Percentiles rank a stretch among this genome's conserved stretches.
Conservation (phyloP, 1,284 basidiomycete species). For the Heterobasidion irregulare region DNA sequence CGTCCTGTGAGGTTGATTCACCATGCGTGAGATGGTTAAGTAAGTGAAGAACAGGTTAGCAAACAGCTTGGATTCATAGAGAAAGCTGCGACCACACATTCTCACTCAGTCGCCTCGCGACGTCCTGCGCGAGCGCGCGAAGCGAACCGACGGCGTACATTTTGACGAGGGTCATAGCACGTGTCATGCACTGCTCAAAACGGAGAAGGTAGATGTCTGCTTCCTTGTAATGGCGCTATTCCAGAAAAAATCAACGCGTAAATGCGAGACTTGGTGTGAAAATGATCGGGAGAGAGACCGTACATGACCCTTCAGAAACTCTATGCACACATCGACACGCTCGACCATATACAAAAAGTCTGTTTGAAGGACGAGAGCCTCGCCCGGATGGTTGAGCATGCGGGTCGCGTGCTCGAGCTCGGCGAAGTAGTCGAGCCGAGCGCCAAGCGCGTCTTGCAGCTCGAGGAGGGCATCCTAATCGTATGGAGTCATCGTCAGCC, state of each 20-base stretch:
- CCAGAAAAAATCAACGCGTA: background rate
- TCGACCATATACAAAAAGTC: conserved; percentile 94
- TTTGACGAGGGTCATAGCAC: conserved; percentile 93
- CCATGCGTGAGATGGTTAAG: background rate
- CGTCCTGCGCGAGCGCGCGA: conserved; percentile 64
- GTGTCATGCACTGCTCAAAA: conserved; percentile 93
- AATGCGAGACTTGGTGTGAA: background rate
- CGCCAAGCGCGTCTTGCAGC: conserved; percentile 70
- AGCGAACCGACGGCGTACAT: conserved; percentile 88
- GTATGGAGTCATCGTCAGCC: background rate
- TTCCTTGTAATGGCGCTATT: conserved; percentile 81
- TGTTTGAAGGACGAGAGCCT: conserved; percentile 78
- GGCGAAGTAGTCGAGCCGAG: conserved; percentile 82
- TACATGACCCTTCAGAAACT: conserved; percentile 81
- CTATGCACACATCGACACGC: conserved; percentile 85
- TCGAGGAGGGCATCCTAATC: conserved; percentile 65
- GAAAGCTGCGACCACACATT: conserved; percentile 35
- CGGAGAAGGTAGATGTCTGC: conserved; percentile 86
- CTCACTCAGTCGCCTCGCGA: conserved; percentile 65
- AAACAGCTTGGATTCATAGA: background rate
- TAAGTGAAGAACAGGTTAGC: background rate
- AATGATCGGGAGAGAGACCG: conserved; percentile 20
- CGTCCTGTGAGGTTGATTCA: conserved; percentile 36
- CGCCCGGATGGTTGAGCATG: conserved; percentile 88
- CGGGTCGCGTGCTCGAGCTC: conserved; percentile 85